Base-by-base conservation (phyloP, 2,329 filamentous ascomycete genomes). In the Paraconiothyrium sp. region DNA sequence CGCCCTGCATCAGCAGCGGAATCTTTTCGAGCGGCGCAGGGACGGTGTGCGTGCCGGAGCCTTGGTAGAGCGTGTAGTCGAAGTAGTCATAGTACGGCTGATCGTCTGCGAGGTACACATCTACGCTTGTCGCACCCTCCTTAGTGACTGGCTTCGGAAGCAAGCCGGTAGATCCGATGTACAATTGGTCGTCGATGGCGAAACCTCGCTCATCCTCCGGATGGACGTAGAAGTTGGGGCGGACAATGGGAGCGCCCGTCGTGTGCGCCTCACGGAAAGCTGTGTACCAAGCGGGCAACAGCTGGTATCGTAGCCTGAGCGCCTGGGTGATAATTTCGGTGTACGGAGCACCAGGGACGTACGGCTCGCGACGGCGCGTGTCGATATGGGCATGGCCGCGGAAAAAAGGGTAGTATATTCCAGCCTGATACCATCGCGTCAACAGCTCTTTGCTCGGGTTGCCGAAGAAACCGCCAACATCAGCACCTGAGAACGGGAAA, bases 401-500 rank as follows among this genome's bases (percentile, higher is more conserved):
- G 91, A 98, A 97, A 84, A 98, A 99, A 8, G 95, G 95, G 78
- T 98, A 98, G 84, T 97, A 99, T 59, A 92, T 92, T 64, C 95
- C 95, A 37, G 94, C 89, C 80, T 99, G 95, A 80, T 97, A 99
- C 95, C 95, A 99, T 43, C 95, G 89, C 11, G 92, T 92, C 69
- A 97, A 86, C 24, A 99, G 87, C 62, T 99, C 94, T 74, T 94
- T 94, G 71, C 92, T 92, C 0, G 95, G 95, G 80, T 99, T 97
- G 59, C 95, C 94, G 72, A 99, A 99, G 85, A 99, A 99, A 32
- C 95, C 95, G 60, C 94, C 95, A 54, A 99, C 94, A 80, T 99
- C 95, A 56, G 95, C 95, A 58, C 95, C 95, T 0, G 93, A 89
- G 74, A 98, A 98, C 11, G 95, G 95, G 79, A 92, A 98, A 8